A percentile compares a stretch with the other conserved stretches of the same genome.
Conservation (phyloP, 2,329 filamentous ascomycete species). For the Epichloe typhina region DNA sequence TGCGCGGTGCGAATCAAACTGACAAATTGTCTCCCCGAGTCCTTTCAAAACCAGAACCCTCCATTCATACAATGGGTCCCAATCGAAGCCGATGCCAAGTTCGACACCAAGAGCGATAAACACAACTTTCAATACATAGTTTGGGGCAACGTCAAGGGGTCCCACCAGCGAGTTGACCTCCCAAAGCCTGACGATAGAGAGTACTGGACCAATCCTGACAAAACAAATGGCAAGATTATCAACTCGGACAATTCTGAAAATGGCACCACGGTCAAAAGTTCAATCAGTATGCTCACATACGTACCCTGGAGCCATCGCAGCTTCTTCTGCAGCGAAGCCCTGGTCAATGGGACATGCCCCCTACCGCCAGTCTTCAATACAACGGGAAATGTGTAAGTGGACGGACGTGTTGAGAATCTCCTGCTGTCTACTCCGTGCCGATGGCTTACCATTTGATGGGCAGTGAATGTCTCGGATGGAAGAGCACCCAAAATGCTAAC, state of each 20-base stretch:
- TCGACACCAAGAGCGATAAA: constrained; percentile 45
- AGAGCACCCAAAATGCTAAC: constrained; percentile 6
- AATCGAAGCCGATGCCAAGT: constrained; percentile 57
- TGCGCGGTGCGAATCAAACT: constrained; percentile 60
- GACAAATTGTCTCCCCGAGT: constrained; percentile 65
- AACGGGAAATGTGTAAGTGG: constrained; percentile 10
- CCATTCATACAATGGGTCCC: constrained; percentile 68
- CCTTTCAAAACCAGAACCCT: constrained; percentile 42
- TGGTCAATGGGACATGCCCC: constrained; percentile 56
- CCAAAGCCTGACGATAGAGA: constrained; percentile 45
- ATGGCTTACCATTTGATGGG: no score
- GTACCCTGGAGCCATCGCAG: constrained; percentile 44
- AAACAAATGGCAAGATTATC: constrained; percentile 64
- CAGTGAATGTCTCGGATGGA: background rate
- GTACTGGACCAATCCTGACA: constrained; percentile 47
- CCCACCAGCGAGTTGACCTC: constrained; percentile 40
- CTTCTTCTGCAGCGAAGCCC: constrained; percentile 53
- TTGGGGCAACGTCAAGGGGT: constrained; percentile 84
- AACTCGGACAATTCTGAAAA: constrained; percentile 46
- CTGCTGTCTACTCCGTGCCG: background rate
- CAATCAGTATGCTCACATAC: constrained; percentile 66
- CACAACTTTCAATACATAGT: constrained; percentile 65
- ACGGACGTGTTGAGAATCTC: background rate
- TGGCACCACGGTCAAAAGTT: constrained; percentile 60
- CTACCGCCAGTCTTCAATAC: constrained; percentile 56